These are phyloP conservation scores for Citrus inodora DNA, from an alignment of 345 rosid species.

Conservation along the genomic window DNA sequence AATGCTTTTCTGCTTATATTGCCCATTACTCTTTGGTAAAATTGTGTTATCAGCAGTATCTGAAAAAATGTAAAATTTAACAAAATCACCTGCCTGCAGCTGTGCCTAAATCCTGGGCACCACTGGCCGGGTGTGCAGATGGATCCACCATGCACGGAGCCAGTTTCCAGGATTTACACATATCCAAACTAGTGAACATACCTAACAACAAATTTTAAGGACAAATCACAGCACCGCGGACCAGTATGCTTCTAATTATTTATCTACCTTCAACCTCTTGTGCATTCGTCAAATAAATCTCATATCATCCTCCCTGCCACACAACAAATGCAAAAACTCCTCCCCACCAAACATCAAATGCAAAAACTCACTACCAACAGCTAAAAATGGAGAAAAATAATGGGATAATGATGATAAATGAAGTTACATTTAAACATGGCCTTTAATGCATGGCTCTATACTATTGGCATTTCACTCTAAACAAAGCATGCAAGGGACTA, in stretches of 20 bases:
- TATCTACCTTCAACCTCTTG: too few relatives aligned
- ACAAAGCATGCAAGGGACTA: neutral
- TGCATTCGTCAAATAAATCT: too few relatives aligned
- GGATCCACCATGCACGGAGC: neutral
- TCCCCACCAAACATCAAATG: neutral
- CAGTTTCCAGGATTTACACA: neutral
- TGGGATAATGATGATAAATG: neutral
- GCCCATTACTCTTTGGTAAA: neutral
- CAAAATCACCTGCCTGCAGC: neutral
- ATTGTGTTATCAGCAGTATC: neutral
- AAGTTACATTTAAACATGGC: neutral
- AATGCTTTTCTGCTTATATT: neutral
- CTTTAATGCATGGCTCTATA: neutral
- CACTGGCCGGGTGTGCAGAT: neutral
- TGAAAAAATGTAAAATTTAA: neutral
- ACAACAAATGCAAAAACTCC: neutral
- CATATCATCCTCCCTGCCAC: too few relatives aligned
- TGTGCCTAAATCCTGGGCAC: neutral
- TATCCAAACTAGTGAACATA: neutral
- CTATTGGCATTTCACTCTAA: neutral
- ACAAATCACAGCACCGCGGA: neutral
- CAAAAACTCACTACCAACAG: neutral
- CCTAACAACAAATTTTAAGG: neutral
- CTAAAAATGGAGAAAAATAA: neutral
- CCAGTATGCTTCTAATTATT: neutral